These are phyloP conservation scores for Eragrostis tef DNA, from an alignment of 202 grass and related monocot genomes.

Conservation along the genomic window DNA sequence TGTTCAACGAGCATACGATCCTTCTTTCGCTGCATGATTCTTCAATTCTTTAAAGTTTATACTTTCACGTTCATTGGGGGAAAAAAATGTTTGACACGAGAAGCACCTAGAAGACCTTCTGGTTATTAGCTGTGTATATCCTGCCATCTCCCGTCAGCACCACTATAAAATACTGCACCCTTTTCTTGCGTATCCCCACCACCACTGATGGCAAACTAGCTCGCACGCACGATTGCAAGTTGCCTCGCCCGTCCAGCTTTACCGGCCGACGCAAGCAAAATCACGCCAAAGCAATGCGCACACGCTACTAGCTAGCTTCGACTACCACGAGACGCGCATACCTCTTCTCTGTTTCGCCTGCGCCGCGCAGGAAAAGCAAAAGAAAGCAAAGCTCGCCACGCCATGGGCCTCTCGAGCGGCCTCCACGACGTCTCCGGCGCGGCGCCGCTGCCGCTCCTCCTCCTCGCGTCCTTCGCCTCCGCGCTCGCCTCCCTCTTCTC, in stretches of 20 bases:
- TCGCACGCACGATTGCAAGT: background rate
- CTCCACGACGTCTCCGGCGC: constrained; percentile 34
- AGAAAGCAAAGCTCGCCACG: too few relatives aligned
- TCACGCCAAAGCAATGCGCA: too few relatives aligned
- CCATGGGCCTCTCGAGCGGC: constrained; percentile 33
- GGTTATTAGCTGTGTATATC: too few relatives aligned
- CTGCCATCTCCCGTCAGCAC: background rate
- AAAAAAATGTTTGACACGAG: too few relatives aligned
- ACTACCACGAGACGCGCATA: too few relatives aligned
- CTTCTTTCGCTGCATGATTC: too few relatives aligned
- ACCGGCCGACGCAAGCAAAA: background rate
- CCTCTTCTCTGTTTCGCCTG: too few relatives aligned
- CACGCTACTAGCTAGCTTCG: background rate
- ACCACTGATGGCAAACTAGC: background rate
- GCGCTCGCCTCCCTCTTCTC: constrained; percentile 3
- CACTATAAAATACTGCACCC: background rate
- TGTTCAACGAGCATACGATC: too few relatives aligned
- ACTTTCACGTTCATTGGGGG: too few relatives aligned
- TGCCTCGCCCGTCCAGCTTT: background rate
- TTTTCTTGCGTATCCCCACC: background rate
- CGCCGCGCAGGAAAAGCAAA: too few relatives aligned
- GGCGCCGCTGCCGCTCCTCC: constrained; percentile 20
- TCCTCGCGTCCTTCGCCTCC: background rate
- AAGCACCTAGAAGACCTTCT: background rate
- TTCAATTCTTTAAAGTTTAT: too few relatives aligned